Conservation (phyloP, 1,284 basidiomycete genomes). For the Coniferiporia sulphurascens region DNA sequence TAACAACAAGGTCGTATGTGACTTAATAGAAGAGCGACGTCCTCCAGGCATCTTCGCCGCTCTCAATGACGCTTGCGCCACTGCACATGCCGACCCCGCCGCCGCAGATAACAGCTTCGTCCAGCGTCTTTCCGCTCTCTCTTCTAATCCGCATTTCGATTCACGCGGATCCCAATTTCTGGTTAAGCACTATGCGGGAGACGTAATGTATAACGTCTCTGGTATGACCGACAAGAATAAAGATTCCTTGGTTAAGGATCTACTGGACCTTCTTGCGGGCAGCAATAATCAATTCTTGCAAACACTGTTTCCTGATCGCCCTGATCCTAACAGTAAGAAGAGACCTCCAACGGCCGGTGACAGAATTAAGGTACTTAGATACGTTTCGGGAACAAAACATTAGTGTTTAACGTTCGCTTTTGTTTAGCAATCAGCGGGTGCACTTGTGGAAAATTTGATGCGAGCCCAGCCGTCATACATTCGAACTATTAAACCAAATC, state of each 20-base stretch:
- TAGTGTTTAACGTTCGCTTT: slow-evolving; percentile 15
- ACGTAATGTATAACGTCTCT: slow-evolving; percentile 95
- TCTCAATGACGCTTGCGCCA: slow-evolving; percentile 96
- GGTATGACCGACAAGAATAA: slow-evolving; percentile 99
- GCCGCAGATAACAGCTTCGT: slow-evolving; percentile 98
- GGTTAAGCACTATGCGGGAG: slow-evolving; percentile 94
- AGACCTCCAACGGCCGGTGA: slow-evolving; percentile 97
- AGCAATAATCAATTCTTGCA: slow-evolving; percentile 86
- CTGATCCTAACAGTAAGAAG: slow-evolving; percentile 97
- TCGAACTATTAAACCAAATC: slow-evolving; percentile 98
- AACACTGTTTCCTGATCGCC: slow-evolving; percentile 88
- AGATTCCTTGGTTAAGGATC: slow-evolving; percentile 92
- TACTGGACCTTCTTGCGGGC: slow-evolving; percentile 83
- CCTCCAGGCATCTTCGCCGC: slow-evolving; percentile 98
- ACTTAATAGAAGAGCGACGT: slow-evolving; percentile 93
- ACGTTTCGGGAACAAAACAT: background rate
- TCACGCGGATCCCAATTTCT: slow-evolving; percentile 87
- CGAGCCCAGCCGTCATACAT: slow-evolving; percentile 97
- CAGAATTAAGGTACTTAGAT: slow-evolving; percentile 77
- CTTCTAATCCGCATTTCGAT: slow-evolving; percentile 89
- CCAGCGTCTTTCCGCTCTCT: slow-evolving; percentile 80
- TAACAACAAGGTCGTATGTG: slow-evolving; percentile 96
- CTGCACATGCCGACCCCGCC: slow-evolving; percentile 94
- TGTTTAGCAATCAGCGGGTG: slow-evolving; percentile 76
- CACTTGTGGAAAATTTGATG: slow-evolving; percentile 95